phyloP scores from a whole-genome alignment of 2,329 filamentous ascomycete species.

The Beauveria asiatica region DNA sequence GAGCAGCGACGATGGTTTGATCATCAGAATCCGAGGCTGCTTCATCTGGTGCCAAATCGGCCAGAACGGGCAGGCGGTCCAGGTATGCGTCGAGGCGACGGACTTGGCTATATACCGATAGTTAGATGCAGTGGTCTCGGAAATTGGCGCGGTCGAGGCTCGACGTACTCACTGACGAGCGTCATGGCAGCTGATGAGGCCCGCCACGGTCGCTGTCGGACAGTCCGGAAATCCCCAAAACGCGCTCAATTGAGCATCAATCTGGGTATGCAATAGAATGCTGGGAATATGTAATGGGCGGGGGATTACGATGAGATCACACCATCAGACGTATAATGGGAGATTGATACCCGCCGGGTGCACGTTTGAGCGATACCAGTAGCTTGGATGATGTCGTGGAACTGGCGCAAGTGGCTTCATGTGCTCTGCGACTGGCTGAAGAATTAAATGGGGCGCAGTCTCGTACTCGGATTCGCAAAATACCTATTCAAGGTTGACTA shows the following conservation, averaged over 20 bases:
- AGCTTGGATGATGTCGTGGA: constrained; percentile 6
- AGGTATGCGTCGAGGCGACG: constrained; percentile 57
- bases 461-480: no score
- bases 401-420: background rate
- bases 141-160: background rate
- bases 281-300: background rate
- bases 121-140: constrained; percentile 12
- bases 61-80: constrained; percentile 45
- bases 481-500: no score
- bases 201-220: background rate
- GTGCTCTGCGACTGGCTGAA: background rate
- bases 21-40: constrained; percentile 29
- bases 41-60: constrained; percentile 33
- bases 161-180: constrained; percentile 39
- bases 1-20: constrained; percentile 26
- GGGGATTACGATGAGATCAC: background rate
- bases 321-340: constrained; percentile 7
- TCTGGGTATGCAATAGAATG: background rate
- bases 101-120: constrained; percentile 40
- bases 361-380: background rate
- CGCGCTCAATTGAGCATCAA: constrained; percentile 9
- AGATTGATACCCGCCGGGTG: constrained; percentile 7
- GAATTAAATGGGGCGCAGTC: no score
- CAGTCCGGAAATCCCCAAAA: background rate
- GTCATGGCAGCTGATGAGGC: constrained; percentile 28